phyloP scores from a whole-genome alignment of 2,329 filamentous ascomycete species.

The Claviceps sp. region DNA sequence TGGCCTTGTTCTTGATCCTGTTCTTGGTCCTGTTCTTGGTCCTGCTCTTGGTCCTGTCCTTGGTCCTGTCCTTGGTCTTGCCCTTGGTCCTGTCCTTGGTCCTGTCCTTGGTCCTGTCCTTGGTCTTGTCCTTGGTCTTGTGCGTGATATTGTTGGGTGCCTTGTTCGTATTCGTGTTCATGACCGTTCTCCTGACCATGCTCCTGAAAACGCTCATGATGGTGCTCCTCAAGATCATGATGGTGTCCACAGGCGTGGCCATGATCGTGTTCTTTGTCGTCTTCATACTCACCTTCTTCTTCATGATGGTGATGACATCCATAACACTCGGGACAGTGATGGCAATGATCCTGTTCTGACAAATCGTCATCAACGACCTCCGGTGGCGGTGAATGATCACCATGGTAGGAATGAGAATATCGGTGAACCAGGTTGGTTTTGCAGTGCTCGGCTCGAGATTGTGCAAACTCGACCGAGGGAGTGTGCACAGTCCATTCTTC shows the following conservation, averaged over 20 bases:
- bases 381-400: conserved; percentile 25
- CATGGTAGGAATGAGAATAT: conserved; percentile 32
- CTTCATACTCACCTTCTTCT: conserved; percentile 11
- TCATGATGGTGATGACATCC: conserved; percentile 19
- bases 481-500: conserved; percentile 45
- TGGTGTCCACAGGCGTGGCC: conserved; percentile 10
- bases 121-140: conserved; percentile 19
- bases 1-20: conserved; percentile 11
- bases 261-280: conserved; percentile 10
- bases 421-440: conserved; percentile 46
- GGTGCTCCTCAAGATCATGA: conserved; percentile 25
- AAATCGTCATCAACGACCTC: conserved; percentile 25
- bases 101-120: conserved; percentile 20
- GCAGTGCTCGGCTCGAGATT: conserved; percentile 42
- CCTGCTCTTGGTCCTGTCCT: conserved; percentile 11
- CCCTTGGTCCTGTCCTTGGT: conserved; percentile 20
- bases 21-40: conserved; percentile 10
- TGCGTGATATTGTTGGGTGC: conserved; percentile 23
- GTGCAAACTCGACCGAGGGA: conserved; percentile 47
- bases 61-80: conserved; percentile 16
- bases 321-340: conserved; percentile 19
- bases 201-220: conserved; percentile 13
- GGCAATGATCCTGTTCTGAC: conserved; percentile 24
- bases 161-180: conserved; percentile 18
- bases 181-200: conserved; percentile 15